These are phyloP conservation scores for Emmonsia crescens DNA, from an alignment of 2,329 filamentous ascomycete species.

Conservation along the genomic window DNA sequence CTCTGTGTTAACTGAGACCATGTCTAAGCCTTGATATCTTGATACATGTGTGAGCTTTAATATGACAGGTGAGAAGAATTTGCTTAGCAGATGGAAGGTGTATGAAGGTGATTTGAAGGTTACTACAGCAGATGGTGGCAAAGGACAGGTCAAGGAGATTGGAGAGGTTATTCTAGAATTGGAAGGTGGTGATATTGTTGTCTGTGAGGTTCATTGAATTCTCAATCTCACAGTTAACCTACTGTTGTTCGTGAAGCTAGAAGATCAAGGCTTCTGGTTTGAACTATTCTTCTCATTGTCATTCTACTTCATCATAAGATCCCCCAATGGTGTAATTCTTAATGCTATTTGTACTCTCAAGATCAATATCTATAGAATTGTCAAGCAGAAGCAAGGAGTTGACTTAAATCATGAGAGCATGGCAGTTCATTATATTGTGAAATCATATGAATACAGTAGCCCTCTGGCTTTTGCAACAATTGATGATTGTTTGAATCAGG, in stretches of 20 bases:
- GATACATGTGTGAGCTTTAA: background rate
- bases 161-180: background rate
- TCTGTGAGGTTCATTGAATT: background rate
- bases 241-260: background rate
- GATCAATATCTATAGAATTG: background rate
- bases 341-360: background rate
- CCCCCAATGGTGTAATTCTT: background rate
- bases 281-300: background rate
- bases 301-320: background rate
- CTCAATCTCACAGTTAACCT: background rate
- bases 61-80: background rate
- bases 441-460: background rate
- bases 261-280: background rate
- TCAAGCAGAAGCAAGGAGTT: background rate
- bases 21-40: background rate
- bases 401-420: too few relatives aligned
- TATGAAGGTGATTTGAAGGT: background rate
- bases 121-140: background rate
- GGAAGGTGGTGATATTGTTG: background rate
- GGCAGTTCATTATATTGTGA: background rate
- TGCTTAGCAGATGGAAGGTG: background rate
- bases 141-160: background rate
- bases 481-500: too few relatives aligned
- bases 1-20: background rate
- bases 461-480: background rate